Base-by-base conservation (phyloP, 495 filamentous ascomycete genomes). In the Daldinia grandis region DNA sequence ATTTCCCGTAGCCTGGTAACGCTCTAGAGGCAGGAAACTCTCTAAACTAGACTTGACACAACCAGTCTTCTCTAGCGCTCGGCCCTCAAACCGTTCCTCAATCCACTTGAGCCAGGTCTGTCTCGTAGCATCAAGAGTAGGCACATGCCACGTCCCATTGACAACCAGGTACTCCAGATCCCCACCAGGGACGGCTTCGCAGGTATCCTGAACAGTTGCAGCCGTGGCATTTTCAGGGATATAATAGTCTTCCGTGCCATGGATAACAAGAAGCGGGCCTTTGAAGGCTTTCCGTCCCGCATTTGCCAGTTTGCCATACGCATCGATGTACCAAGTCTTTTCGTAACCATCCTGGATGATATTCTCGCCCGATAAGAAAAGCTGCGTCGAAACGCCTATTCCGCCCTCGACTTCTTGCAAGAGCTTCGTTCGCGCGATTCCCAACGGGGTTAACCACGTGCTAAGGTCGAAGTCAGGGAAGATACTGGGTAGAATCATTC, bases 181-280 rank as follows among this genome's bases (percentile, higher is more conserved):
- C 12, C 42, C 42, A 0, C 14, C 19, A 14, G 42, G 42, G 3
- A 47, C 3, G 19, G 42, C 42, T 47, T 47, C 64, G 59, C 82
- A 82, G 5, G 80, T 84, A 19, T 76, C 71, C 15, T 73, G 31
- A 0, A 83, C 77, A 0, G 74, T 75, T 35, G 61, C 58, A n/a
- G 71, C 64, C 0, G 77, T 78, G 12, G 64, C 65, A 15, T 73
- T 69, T 28, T 73, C 64, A 17, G 76, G 72, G 1, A 81, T 74
- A 37, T 61, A 61, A 6, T 58, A 54, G 58, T 84, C 82, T 5
- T 62, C 74, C 10, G 69, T 78, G 17, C 84, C 85, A 38, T 81
- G 80, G 4, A 85, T 71, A n/a, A 84, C 74, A 4, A 86, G 74
- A 53, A 87, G 47, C 35, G 84, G 84, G 1, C 81, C 82, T 28